A percentile compares a stretch with the other conserved stretches of the same genome.
phyloP scores from a whole-genome alignment of 345 rosid species.

The Euphorbia peplus region DNA sequence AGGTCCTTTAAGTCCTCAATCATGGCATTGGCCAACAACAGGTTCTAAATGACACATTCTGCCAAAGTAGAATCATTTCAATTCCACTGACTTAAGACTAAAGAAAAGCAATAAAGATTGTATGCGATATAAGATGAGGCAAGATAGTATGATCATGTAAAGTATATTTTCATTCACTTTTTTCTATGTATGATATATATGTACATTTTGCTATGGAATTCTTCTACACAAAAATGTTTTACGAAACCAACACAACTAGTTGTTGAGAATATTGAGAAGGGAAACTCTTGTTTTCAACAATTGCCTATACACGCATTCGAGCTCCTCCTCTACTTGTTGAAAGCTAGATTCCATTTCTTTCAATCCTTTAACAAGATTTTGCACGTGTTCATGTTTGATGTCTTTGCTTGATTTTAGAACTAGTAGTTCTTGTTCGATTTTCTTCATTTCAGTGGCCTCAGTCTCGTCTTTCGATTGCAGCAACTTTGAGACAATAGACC shows the following conservation, averaged over 20 bases:
- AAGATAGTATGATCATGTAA: too few relatives aligned
- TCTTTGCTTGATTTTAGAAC: constrained; percentile 12
- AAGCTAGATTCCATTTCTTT: constrained; percentile 4
- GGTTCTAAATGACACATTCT: too few relatives aligned
- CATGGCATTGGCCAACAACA: too few relatives aligned
- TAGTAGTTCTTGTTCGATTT: constrained; percentile 7
- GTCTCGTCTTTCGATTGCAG: constrained; percentile 9
- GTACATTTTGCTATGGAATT: background rate
- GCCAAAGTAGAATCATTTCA: too few relatives aligned
- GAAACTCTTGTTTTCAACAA: constrained; percentile 13
- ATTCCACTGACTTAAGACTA: too few relatives aligned
- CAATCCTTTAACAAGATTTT: background rate
- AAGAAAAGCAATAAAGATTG: too few relatives aligned
- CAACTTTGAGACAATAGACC: background rate
- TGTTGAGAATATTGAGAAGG: background rate
- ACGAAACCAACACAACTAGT: background rate
- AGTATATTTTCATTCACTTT: background rate
- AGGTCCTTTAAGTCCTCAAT: too few relatives aligned
- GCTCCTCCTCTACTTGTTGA: constrained; percentile 6
- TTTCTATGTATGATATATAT: background rate
- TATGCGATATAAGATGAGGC: too few relatives aligned
- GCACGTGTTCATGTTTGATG: background rate
- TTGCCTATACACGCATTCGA: background rate
- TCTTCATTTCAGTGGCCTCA: constrained; percentile 7
- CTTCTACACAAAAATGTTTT: background rate